Conservation (phyloP, 1,284 basidiomycete species). For the Moesziomyces sp. region DNA sequence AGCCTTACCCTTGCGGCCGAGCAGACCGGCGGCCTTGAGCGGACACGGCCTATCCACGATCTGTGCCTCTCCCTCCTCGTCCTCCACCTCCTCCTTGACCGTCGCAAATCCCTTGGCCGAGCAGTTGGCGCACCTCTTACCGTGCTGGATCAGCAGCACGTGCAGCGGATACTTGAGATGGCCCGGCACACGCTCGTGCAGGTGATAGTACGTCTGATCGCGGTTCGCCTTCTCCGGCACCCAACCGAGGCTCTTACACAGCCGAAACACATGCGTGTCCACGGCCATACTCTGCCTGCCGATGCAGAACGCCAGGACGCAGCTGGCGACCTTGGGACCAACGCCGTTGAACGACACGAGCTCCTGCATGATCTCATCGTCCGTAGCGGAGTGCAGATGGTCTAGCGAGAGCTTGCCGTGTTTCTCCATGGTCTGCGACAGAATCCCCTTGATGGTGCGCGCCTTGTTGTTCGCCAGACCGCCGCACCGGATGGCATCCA, state of each 20-base stretch:
- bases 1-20: conserved; percentile 47
- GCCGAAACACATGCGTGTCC: conserved; percentile 75
- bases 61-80: conserved; percentile 5
- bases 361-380: conserved; percentile 76
- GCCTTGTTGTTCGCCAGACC: conserved; percentile 81
- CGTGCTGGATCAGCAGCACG: conserved; percentile 78
- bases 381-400: conserved; percentile 69
- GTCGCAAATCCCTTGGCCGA: conserved; percentile 65
- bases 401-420: conserved; percentile 68
- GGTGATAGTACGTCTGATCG: conserved; percentile 77
- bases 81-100: conserved; percentile 53
- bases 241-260: conserved; percentile 78
- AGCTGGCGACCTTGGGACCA: conserved; percentile 81
- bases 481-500: conserved; percentile 76
- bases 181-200: conserved; percentile 75
- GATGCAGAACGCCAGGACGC: conserved; percentile 81
- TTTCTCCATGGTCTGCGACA: conserved; percentile 34
- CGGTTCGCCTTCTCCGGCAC: conserved; percentile 74
- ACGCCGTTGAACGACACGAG: conserved; percentile 71
- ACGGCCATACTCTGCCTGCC: conserved; percentile 80
- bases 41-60: conserved; percentile 34
- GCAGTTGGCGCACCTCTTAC: conserved; percentile 65
- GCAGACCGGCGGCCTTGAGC: conserved; percentile 35
- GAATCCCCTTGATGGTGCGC: conserved; percentile 71
- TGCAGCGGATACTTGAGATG: conserved; percentile 79